Base-by-base conservation (phyloP, 805 yeast genomes). In the Sporopachydermia quercuum region DNA sequence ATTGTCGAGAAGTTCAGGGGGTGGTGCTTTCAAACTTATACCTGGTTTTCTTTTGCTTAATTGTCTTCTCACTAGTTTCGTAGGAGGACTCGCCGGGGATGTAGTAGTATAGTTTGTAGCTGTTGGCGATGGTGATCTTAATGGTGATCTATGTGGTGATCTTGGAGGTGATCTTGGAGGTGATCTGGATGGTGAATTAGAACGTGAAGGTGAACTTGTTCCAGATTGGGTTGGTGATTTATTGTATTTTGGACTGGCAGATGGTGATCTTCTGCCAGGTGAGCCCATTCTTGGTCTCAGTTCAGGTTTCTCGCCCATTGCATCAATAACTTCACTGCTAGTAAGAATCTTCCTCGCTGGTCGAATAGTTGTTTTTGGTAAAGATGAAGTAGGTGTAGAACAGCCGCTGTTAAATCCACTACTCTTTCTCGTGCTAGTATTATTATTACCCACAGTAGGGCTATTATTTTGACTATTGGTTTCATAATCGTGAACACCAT, bases 401-500 rank as follows among this genome's bases (percentile, higher is more conserved):
- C n/a, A 15, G 15, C 19, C 19, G 43, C n/a, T 3, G 35, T 40
- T 18, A 37, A 18, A 15, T 36, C 39, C 5, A 40, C 30, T 18
- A 30, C 11, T 11, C 15, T 16, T 18, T 35, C 19, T 8, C 39
- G 42, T n/a, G 35, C 18, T 18, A 8, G 15, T n/a, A 11, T 18
- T 23, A 23, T 8, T 27, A 11, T 8, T 4, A 6, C 38, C 34
- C n/a, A 14, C 17, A 38, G n/a, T 16, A 37, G n/a, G 45, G 47
- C 16, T 39, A 23, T n/a, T 15, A 34, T 19, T 19, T 45, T 41
- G 38, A 39, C 44, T 17, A 49, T 41, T 18, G 48, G 35, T 19
- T 49, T 51, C 6, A 45, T 42, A 36, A 45, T 46, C 18, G 46
- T 40, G 6, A 49, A 42, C 15, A 49, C 42, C 37, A 46, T 49